Percentiles rank a stretch among this genome's conserved stretches.
These are phyloP conservation scores for Kandelia obovata DNA, from an alignment of 345 rosid genomes.

Conservation along the genomic window DNA sequence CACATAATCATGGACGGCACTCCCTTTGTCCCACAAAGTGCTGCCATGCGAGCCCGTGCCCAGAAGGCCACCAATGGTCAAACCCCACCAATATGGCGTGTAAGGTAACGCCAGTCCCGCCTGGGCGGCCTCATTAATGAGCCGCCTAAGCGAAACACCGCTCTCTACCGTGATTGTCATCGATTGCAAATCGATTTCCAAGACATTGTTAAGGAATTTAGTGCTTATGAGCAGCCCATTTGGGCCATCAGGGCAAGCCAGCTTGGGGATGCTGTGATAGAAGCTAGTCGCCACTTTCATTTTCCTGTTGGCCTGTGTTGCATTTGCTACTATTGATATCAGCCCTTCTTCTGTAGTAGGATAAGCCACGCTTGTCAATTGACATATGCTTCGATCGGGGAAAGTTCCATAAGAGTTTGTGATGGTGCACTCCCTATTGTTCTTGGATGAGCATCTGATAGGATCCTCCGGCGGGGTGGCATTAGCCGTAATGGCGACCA, in stretches of 20 bases:
- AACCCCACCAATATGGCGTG: slow-evolving; percentile 89
- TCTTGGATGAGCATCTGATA: slow-evolving; percentile 40
- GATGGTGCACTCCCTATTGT: slow-evolving; percentile 49
- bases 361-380: slow-evolving; percentile 50
- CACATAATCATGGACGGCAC: slow-evolving; percentile 70
- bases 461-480: slow-evolving; percentile 65
- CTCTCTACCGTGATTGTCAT: slow-evolving; percentile 61
- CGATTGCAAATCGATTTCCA: slow-evolving; percentile 31
- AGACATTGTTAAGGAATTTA: slow-evolving; percentile 36
- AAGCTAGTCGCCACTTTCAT: slow-evolving; percentile 66
- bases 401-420: slow-evolving; percentile 66
- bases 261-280: slow-evolving; percentile 69
- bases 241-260: slow-evolving; percentile 60
- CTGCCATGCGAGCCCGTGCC: slow-evolving; percentile 90
- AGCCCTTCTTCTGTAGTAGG: slow-evolving; percentile 61
- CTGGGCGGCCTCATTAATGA: slow-evolving; percentile 55
- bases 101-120: slow-evolving; percentile 68
- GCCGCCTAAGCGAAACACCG: slow-evolving; percentile 55
- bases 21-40: slow-evolving; percentile 72
- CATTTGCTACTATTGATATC: slow-evolving; percentile 45
- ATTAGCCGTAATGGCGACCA: slow-evolving; percentile 18
- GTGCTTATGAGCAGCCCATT: slow-evolving; percentile 74
- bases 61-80: slow-evolving; percentile 75
- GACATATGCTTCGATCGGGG: slow-evolving; percentile 59
- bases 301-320: slow-evolving; percentile 45